Evolutionary conservation across 2,329 filamentous ascomycete species (phyloP), one percentile per base, ranked within the genome.

Genomic region (Claviceps quebecensis): DNA sequence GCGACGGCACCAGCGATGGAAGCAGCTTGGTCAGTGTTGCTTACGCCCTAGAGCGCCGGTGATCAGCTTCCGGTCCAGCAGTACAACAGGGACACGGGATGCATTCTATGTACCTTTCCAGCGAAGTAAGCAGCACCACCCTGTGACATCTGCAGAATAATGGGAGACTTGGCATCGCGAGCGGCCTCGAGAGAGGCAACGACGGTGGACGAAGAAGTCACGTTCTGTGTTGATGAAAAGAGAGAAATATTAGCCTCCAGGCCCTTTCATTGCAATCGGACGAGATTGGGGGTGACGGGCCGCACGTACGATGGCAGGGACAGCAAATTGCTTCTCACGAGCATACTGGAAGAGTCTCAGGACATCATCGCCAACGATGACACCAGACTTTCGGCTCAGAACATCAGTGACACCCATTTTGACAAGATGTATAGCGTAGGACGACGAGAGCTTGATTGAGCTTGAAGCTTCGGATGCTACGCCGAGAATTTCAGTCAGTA

Each of bases 71-170:
- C 8, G 38, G n/a, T 48, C 13, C 23, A 39, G 13, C 19, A 17
- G 9, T 1, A 19, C n/a, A 13, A 45, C 6, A n/a, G 5, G 23
- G 14, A 23, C 41, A 44, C 13, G 5, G 23, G 14, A n/a, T 45
- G 43, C 43, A 11, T 45, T 8, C 3, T 29, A 23, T 45, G 53
- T 70, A 82, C 80, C 81, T 91, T 91, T 71, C 87, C 89, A 62
- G 86, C 87, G 67, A 95, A 95, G 80, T 84, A 95, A 63, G 89
- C 90, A 57, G 88, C 86, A 73, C 90, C 90, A 65, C 93, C 93
- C 73, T 97, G 87, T 63, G 87, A 94, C 64, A 87, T 78, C 76
- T 97, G 93, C 60, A 97, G 82, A 72, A 96, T 86, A 72, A 96
- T 84, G 62, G 93, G 93, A 55, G 87, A 78, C 71, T 95, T 95